These are phyloP conservation scores for Avena eriantha DNA, from an alignment of 176 grass and related monocot species.

Conservation along the genomic window DNA sequence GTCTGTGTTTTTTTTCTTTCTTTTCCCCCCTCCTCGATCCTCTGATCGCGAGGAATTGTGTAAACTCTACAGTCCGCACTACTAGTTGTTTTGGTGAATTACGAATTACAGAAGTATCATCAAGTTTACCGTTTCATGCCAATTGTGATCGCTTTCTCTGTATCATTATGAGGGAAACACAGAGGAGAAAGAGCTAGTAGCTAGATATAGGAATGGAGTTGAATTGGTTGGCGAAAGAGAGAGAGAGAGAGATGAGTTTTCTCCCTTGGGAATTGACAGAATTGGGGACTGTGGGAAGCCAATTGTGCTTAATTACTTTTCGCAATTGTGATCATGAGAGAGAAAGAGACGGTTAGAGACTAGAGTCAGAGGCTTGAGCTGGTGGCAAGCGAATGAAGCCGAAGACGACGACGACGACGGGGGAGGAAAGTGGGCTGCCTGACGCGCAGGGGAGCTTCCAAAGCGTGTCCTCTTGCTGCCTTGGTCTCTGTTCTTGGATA, in stretches of 20 bases:
- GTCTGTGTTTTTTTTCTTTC: too few species aligned
- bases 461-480: slow-evolving; percentile 38
- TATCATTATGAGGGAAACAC: too few species aligned
- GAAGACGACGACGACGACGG: background rate
- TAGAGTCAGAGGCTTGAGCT: background rate
- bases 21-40: background rate
- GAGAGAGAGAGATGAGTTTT: too few species aligned
- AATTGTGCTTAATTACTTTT: background rate
- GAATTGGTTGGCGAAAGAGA: too few species aligned
- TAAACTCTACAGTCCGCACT: background rate
- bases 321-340: background rate
- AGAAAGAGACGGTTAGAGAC: background rate
- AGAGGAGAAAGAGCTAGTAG: too few species aligned
- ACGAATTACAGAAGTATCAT: background rate
- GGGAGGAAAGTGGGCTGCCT: slow-evolving; percentile 16
- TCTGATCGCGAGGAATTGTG: background rate
- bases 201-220: too few species aligned
- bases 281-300: background rate
- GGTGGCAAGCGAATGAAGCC: background rate
- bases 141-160: too few species aligned
- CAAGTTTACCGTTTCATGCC: background rate
- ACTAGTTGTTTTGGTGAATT: background rate
- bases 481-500: slow-evolving; percentile 4
- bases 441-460: slow-evolving; percentile 39
- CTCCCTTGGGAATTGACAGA: background rate